Evolutionary conservation across 2,329 filamentous ascomycete species (phyloP).

Genomic region (Fusarium graminum): DNA sequence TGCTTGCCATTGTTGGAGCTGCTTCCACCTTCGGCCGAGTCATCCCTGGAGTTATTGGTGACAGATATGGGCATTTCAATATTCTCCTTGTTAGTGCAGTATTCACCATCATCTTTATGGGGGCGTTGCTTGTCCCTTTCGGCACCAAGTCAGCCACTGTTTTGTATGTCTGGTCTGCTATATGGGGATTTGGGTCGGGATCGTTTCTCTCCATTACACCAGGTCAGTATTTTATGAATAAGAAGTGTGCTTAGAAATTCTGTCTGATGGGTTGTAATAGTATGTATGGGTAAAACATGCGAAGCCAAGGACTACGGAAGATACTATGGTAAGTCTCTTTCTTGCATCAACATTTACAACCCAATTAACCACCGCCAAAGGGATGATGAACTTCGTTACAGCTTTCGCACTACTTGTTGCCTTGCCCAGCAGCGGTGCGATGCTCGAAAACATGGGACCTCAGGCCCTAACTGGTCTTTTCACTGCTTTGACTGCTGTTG

Average conservation of each 20-base stretch:
- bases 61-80: constrained; percentile 61
- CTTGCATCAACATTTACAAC: neutral
- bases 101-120: constrained; percentile 58
- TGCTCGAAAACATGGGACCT: constrained; percentile 61
- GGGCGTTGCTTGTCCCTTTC: constrained; percentile 60
- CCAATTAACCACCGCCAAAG: constrained; percentile 43
- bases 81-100: constrained; percentile 39
- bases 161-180: constrained; percentile 59
- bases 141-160: constrained; percentile 55
- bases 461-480: constrained; percentile 61
- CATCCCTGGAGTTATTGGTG: constrained; percentile 59
- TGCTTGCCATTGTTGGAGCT: constrained; percentile 60
- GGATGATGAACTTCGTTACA: constrained; percentile 61
- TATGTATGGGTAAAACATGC: constrained; percentile 62
- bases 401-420: constrained; percentile 61
- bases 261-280: constrained; percentile 39
- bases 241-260: fast-evolving
- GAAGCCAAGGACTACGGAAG: constrained; percentile 61
- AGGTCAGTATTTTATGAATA: constrained; percentile 25
- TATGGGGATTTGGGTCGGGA: constrained; percentile 64
- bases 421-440: constrained; percentile 60
- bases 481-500: constrained; percentile 56
- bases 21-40: constrained; percentile 59
- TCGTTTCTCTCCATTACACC: constrained; percentile 60
- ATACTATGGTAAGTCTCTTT: constrained; percentile 51